Conservation (phyloP, 768 basidiomycete species). For the Mycena pura region DNA sequence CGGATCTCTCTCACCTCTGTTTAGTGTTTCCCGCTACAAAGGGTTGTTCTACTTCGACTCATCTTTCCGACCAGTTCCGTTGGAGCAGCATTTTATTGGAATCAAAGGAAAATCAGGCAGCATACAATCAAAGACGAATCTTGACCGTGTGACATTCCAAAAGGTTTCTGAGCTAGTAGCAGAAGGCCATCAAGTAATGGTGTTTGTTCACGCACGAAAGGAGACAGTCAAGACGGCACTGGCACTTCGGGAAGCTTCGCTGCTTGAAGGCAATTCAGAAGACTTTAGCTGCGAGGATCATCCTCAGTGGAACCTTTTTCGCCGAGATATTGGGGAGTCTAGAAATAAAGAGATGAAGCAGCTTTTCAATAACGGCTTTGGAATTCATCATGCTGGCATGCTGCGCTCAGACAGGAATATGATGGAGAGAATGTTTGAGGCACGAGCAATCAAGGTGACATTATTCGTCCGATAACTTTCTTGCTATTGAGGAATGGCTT, state of each 20-base stretch:
- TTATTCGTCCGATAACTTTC: not conserved
- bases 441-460: conserved; percentile 87
- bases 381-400: conserved; percentile 99
- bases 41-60: conserved; percentile 98
- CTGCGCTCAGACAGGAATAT: conserved; percentile 91
- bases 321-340: conserved; percentile 78
- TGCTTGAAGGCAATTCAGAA: conserved; percentile 71
- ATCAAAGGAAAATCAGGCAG: conserved; percentile 88
- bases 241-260: conserved; percentile 77
- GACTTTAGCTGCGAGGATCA: conserved; percentile 86
- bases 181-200: conserved; percentile 99
- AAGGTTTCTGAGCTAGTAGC: conserved; percentile 88
- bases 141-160: conserved; percentile 88
- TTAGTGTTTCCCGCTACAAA: conserved; percentile 81
- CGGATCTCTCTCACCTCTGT: not conserved
- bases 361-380: conserved; percentile 90
- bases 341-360: conserved; percentile 97
- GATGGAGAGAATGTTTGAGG: conserved; percentile 94
- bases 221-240: conserved; percentile 95
- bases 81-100: conserved; percentile 97
- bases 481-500: not conserved
- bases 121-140: conserved; percentile 73
- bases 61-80: conserved; percentile 93
- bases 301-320: conserved; percentile 77
- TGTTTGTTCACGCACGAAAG: conserved; percentile 98